Evolutionary conservation across 257 asterid genomes (phyloP).

Genomic region (Datura wrightii): DNA sequence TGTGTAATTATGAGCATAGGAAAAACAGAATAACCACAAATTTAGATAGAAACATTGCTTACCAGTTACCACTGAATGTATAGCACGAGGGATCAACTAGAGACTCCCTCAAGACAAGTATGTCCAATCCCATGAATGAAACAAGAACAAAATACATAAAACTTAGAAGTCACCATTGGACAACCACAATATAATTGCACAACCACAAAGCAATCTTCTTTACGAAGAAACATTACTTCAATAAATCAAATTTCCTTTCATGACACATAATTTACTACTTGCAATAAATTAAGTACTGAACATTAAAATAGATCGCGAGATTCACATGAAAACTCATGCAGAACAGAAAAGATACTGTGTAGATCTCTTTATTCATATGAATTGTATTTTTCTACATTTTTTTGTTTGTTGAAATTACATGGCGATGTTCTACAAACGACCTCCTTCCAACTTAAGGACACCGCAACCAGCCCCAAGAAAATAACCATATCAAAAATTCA

Average conservation of each 20-base stretch:
- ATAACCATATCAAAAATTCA: not conserved
- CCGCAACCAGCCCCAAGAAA: not conserved
- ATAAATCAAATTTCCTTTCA: not conserved
- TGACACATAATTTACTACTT: not conserved
- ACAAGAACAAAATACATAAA: not conserved
- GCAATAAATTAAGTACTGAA: not conserved
- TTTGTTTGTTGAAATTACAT: not conserved
- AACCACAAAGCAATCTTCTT: not conserved
- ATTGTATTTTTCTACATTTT: not conserved
- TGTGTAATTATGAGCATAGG: not conserved
- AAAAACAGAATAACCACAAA: not conserved
- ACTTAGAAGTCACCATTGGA: not conserved
- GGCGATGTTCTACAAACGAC: not conserved
- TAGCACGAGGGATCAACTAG: not conserved
- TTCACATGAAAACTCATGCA: not conserved
- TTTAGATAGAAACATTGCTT: not conserved
- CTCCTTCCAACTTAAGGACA: not conserved
- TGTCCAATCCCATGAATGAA: not conserved
- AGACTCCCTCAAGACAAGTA: not conserved
- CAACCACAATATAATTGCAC: not conserved
- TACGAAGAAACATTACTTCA: not conserved
- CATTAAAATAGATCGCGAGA: not conserved
- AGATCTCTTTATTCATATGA: constrained; percentile 26
- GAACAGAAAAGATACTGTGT: not conserved
- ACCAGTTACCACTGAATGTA: not conserved